Conservation (phyloP, 805 yeast genomes). For the Cyberlindnera subsufficiens region DNA sequence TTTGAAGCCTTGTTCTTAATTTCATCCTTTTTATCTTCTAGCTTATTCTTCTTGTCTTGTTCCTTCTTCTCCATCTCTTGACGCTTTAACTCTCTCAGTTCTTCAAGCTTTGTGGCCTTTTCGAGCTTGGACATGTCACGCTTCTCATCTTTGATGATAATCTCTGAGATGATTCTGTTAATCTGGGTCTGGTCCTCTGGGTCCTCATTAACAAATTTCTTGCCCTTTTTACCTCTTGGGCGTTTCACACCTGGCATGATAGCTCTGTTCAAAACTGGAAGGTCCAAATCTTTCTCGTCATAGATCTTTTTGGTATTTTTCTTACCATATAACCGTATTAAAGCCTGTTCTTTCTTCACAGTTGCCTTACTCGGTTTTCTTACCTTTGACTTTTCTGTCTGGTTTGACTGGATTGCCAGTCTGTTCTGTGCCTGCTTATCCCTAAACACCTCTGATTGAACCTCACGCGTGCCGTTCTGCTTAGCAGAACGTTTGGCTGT, state of each 20-base stretch:
- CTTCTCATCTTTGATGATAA: constrained; percentile 76
- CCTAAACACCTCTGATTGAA: constrained; percentile 59
- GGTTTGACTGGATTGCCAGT: constrained; percentile 34
- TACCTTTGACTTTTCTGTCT: constrained; percentile 49
- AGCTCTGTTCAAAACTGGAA: constrained; percentile 79
- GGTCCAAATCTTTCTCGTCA: constrained; percentile 70
- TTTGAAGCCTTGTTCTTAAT: constrained; percentile 64
- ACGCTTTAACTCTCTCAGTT: constrained; percentile 78
- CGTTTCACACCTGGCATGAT: constrained; percentile 80
- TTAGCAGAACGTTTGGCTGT: constrained; percentile 49
- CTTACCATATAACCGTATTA: constrained; percentile 60
- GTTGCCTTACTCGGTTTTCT: constrained; percentile 42
- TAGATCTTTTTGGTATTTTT: constrained; percentile 41
- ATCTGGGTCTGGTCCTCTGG: constrained; percentile 45
- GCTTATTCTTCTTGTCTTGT: constrained; percentile 54
- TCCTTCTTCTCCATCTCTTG: constrained; percentile 86
- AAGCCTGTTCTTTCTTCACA: constrained; percentile 62
- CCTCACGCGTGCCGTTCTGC: constrained; percentile 48
- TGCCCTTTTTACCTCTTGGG: constrained; percentile 80
- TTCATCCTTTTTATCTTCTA: constrained; percentile 75
- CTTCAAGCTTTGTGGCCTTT: constrained; percentile 83
- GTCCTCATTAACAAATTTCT: constrained; percentile 68
- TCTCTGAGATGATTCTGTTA: constrained; percentile 68
- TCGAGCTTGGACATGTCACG: constrained; percentile 85
- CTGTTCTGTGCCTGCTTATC: constrained; percentile 69